These are phyloP conservation scores for Coprinopsis sp. DNA, from an alignment of 768 basidiomycete genomes.

Conservation along the genomic window DNA sequence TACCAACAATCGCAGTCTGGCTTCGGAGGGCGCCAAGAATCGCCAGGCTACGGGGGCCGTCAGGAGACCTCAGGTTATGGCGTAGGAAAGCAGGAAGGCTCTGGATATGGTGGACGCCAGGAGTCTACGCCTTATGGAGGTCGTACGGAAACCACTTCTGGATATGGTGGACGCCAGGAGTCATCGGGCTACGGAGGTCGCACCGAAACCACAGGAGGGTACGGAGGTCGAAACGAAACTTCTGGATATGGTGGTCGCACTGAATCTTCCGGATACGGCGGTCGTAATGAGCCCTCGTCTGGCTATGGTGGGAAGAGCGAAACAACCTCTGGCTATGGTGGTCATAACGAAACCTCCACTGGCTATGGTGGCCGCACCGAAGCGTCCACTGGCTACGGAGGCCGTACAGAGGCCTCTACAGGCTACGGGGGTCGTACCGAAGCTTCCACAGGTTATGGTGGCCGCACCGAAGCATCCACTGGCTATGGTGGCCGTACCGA, in stretches of 20 bases:
- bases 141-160: neutral
- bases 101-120: neutral
- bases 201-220: no score
- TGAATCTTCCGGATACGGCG: neutral
- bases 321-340: neutral
- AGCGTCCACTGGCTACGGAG: neutral
- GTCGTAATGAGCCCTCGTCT: neutral
- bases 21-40: neutral
- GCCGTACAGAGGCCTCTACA: neutral
- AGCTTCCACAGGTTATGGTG: neutral
- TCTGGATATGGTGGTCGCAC: neutral
- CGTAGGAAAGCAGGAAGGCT: constrained; percentile 5
- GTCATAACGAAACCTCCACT: neutral
- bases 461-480: neutral
- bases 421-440: no score
- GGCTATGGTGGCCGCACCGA: neutral
- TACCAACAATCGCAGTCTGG: no score
- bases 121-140: neutral
- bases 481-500: constrained; percentile 3
- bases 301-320: no score
- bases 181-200: neutral
- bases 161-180: neutral
- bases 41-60: neutral
- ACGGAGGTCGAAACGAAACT: no score
- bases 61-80: constrained; percentile 11